Conservation (phyloP, 495 filamentous ascomycete species). For the Penicillium alfredii region DNA sequence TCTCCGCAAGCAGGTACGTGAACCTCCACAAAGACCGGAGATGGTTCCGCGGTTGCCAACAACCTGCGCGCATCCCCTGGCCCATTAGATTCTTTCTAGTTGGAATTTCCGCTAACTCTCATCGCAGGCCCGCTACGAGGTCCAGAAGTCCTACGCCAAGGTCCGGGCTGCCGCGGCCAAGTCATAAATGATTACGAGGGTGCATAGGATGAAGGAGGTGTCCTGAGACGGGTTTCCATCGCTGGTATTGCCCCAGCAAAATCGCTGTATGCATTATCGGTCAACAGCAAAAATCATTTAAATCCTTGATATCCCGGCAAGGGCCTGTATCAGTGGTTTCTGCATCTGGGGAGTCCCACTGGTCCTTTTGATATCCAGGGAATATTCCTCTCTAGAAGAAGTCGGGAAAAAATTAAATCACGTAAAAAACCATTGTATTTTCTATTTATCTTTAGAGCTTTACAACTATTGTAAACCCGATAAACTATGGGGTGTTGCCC, state of each 20-base stretch:
- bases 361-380: slow-evolving; percentile 16
- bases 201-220: slow-evolving; percentile 45
- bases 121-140: slow-evolving; percentile 90
- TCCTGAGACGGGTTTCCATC: slow-evolving; percentile 44
- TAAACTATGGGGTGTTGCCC: too few relatives aligned
- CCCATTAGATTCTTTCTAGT: slow-evolving; percentile 18
- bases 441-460: slow-evolving; percentile 6
- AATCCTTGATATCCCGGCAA: slow-evolving; percentile 45
- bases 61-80: too few relatives aligned
- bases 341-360: slow-evolving; percentile 17
- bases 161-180: slow-evolving; percentile 53
- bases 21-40: too few relatives aligned
- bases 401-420: not conserved
- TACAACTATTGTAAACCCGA: slow-evolving; percentile 9
- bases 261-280: slow-evolving; percentile 46
- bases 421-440: too few relatives aligned
- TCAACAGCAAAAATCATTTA: slow-evolving; percentile 47
- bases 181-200: slow-evolving; percentile 46
- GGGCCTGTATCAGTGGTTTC: slow-evolving; percentile 25
- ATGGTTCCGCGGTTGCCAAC: not conserved
- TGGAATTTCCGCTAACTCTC: too few relatives aligned
- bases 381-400: not conserved
- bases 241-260: slow-evolving; percentile 41
- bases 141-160: slow-evolving; percentile 87
- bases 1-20: slow-evolving; percentile 88